A percentile compares a stretch with the other conserved stretches of the same genome.
phyloP scores from a whole-genome alignment of 176 grass and related monocot species.

The Cenchrus americanus region DNA sequence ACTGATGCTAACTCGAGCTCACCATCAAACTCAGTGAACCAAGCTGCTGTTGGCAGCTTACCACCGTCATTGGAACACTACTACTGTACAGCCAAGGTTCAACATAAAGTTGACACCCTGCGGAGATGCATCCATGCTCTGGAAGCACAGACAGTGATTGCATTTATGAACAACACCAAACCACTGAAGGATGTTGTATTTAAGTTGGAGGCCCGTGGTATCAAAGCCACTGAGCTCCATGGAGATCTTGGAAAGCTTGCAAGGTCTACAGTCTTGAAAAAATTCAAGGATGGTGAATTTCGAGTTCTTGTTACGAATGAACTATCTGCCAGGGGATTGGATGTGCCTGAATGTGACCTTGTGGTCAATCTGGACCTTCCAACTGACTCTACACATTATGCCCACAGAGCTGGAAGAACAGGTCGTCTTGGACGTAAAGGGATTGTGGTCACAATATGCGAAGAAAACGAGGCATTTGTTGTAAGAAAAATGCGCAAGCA shows the following conservation, averaged over 20 bases:
- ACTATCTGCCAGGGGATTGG: conserved; percentile 81
- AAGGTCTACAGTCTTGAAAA: conserved; percentile 86
- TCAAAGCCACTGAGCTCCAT: conserved; percentile 79
- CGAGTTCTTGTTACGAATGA: conserved; percentile 94
- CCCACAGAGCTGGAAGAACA: conserved; percentile 90
- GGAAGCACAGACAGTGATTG: conserved; percentile 79
- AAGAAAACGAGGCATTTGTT: conserved; percentile 86
- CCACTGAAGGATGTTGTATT: conserved; percentile 96
- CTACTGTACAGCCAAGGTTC: conserved; percentile 77
- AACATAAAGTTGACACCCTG: conserved; percentile 92
- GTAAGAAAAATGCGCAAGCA: conserved; percentile 87
- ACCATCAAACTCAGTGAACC: conserved; percentile 51
- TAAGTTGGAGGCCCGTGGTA: conserved; percentile 90
- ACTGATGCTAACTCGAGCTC: conserved; percentile 38
- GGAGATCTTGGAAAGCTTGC: conserved; percentile 88
- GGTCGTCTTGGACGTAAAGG: conserved; percentile 84
- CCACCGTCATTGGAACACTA: conserved; percentile 82
- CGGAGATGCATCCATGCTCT: conserved; percentile 86
- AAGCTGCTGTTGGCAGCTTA: conserved; percentile 79
- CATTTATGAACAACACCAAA: conserved; percentile 91
- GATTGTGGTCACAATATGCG: conserved; percentile 82
- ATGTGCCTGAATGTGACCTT: conserved; percentile 94
- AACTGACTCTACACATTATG: conserved; percentile 91
- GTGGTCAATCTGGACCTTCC: conserved; percentile 96
- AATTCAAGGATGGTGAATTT: conserved; percentile 78